These are phyloP conservation scores for Lichina pygmaea DNA, from an alignment of 495 filamentous ascomycete species.

Conservation along the genomic window DNA sequence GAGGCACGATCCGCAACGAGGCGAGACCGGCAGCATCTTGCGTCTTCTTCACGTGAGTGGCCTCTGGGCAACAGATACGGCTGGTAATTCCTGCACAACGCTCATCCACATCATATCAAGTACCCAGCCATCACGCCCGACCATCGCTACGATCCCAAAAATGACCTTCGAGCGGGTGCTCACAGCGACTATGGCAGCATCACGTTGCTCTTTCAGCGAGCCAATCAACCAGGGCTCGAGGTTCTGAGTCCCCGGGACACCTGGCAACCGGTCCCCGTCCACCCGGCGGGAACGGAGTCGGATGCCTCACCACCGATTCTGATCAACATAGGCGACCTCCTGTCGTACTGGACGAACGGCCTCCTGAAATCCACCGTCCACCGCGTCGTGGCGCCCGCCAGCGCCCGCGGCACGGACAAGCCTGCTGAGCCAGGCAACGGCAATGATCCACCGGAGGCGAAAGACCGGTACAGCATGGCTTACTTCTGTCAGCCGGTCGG, in stretches of 20 bases:
- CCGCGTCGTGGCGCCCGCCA: slow-evolving; percentile 48
- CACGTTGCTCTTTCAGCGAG: slow-evolving; percentile 52
- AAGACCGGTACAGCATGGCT: slow-evolving; percentile 67
- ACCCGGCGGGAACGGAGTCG: slow-evolving; percentile 17
- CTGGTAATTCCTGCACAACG: too few species aligned
- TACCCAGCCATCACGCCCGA: slow-evolving; percentile 6
- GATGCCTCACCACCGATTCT: slow-evolving; percentile 49
- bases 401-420: too few species aligned
- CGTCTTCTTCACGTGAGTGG: slow-evolving; percentile 20
- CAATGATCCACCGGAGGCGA: slow-evolving; percentile 14
- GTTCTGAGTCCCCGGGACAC: slow-evolving; percentile 34
- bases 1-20: slow-evolving; percentile 32
- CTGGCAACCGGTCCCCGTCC: slow-evolving; percentile 21
- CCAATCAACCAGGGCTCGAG: slow-evolving; percentile 65
- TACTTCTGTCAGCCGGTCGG: slow-evolving; percentile 81
- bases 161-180: slow-evolving; percentile 36
- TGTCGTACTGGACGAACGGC: slow-evolving; percentile 79
- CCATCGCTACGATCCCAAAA: slow-evolving; percentile 18
- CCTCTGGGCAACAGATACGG: background rate
- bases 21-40: slow-evolving; percentile 30
- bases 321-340: slow-evolving; percentile 77
- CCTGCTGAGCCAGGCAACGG: too few species aligned
- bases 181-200: slow-evolving; percentile 41
- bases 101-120: slow-evolving; percentile 3
- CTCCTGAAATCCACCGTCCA: slow-evolving; percentile 68